Evolutionary conservation across 2,329 filamentous ascomycete species (phyloP), one percentile per base, ranked within the genome.

Genomic region (Penicillium sp.): DNA sequence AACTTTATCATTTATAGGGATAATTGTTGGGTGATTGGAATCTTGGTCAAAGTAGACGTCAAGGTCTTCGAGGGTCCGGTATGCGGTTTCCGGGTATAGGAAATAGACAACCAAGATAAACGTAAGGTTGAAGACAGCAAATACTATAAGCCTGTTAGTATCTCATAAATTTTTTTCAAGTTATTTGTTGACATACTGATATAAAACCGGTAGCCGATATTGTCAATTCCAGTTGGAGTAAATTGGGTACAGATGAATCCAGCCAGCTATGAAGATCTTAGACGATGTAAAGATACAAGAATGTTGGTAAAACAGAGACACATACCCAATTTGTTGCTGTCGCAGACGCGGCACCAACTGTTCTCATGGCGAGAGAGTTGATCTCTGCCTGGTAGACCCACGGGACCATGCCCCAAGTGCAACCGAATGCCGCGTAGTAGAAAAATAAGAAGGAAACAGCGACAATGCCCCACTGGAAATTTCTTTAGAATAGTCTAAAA

Each of bases 321-420:
- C 47, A 4, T 33, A 51, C 46, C 49, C 73, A 75, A 46, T 73
- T 65, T 0, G 69, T 71, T 41, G 68, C 69, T 3, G 70, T 73
- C 2, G 66, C 69, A 1, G 68, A 59, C 1, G 71, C 68, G 2
- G 72, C 70, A 13, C 72, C 73, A 23, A 72, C 71, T 3, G 72
- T 73, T 3, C 74, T 60, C 70, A 77, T 75, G 0, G 68, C 60
- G 8, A 75, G 63, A n/a, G 67, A 69, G 51, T 74, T 76, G 46
- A 76, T 69, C 52, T 76, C 73, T 2, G 73, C 71, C 1, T 69
- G 72, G 45, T 77, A 76, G 0, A 78, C 60, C 73, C 73, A 77
- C 2, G 73, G 74, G 1, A 75, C 68, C 33, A 52, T 55, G 2
- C 54, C 42, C 55, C 54, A 56, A 1, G 46, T 41, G 33, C 41